Base-by-base conservation (phyloP, 345 rosid genomes). In the Diplotaxis tenuifolia region DNA sequence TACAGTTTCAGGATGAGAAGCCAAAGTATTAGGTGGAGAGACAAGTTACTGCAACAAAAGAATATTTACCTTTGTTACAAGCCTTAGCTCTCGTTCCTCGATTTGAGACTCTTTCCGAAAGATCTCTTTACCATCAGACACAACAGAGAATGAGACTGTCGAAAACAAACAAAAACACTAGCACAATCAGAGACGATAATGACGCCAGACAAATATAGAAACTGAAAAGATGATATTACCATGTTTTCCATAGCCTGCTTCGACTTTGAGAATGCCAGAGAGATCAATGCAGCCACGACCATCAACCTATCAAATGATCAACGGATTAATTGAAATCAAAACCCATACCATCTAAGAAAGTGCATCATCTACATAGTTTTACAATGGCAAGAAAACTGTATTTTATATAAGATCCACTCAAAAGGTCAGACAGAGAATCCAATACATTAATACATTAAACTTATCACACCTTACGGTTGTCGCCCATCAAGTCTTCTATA, bases 211-310 rank as follows among this genome's bases (percentile, higher is more conserved):
- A 49, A 15, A 59, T 22, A 23, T 5, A 65, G 22, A 32, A 10
- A 19, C 1, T 42, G 65, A 62, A 29, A n/a, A 40, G 49, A 67
- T 31, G 52, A 27, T 21, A 47, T 52, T 75, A 90, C 97, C 89
- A 21, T 58, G 68, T 78, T 81, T 72, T 55, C 89, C 91, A 82
- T 79, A 86, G 65, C 86, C 80, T 60, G 80, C 80, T 12, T 81
- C 84, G 34, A 91, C 94, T 81, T 83, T 82, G 80, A 91, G 75
- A 23, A 83, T 65, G 40, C 90, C 89, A 65, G 87, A 61, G 18
- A 88, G 89, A 72, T 86, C 86, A 54, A 88, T 45, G 75, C 81
- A 87, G 71, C 97, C 94, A 67, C 27, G 5, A 68, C 38, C 32
- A 62, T 87, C 76, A 56, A 84, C 95, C 97, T 91, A 61, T 54